Base-by-base conservation (phyloP, 768 basidiomycete species). In the Lactarius evosmus region DNA sequence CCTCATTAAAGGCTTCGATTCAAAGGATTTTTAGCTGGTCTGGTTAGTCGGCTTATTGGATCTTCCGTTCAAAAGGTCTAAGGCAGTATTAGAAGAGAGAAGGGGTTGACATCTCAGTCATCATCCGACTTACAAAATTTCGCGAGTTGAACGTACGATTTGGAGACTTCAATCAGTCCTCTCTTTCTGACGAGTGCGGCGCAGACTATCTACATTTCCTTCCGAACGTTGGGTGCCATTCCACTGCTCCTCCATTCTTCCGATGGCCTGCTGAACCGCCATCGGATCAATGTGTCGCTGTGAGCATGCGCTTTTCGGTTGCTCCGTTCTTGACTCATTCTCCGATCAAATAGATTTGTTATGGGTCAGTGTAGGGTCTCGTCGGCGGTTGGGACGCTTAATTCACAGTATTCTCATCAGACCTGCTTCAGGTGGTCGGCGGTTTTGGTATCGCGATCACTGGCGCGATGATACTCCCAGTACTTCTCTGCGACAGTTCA, bases 141-240 rank as follows among this genome's bases (percentile, higher is more conserved):
- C 85, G 88, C 33, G 88, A 93, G 70, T 74, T 92, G 41, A 93
- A 93, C 68, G 91, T 92, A 66, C 36, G 89, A 74, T 7, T n/a
- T 34, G 33, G 22, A 30, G 12, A 53, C 29, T 51, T 29, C 14
- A 32, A 25, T 11, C 38, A 36, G 7, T 52, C 33, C 16, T 32
- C 38, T 14, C 16, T 32, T 51, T 7, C 30, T 49, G n/a, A 5
- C 17, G 14, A 60, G 61, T 22, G 29, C 2, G 27, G 19, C 4
- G 2, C 67, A 92, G 91, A 82, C 76, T 49, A 82, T 91, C 44
- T 89, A 89, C 2, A 74, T 91, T 53, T 71, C 83, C 27, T 89
- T 89, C 75, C 86, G 91, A 4, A 85, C 87, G 72, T 52, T 91
- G 22, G 90, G 90, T 70, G 80, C 81, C 1, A 68, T 86, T 0